Evolutionary conservation across 1,139 yeast species (phyloP).

Genomic region (Candida freyschussii): DNA sequence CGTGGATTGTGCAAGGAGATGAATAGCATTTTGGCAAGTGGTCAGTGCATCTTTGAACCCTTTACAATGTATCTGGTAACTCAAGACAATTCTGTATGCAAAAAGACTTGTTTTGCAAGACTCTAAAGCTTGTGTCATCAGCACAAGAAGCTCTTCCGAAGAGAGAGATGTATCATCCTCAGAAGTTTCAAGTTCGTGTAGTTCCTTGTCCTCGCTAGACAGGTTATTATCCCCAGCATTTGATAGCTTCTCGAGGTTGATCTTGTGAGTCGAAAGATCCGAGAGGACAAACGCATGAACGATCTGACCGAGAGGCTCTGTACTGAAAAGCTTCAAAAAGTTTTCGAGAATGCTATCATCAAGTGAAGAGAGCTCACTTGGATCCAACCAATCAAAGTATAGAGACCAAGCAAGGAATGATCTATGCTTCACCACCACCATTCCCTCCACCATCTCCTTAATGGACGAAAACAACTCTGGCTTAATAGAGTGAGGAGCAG

Average conservation of each 20-base stretch:
- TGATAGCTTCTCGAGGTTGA: slow-evolving; percentile 21
- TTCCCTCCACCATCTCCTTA: slow-evolving; percentile 58
- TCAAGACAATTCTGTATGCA: slow-evolving; percentile 61
- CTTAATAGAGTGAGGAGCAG: slow-evolving; percentile 42
- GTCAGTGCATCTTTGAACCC: slow-evolving; percentile 64
- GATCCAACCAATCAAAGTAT: slow-evolving; percentile 75
- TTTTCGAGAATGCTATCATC: slow-evolving; percentile 43
- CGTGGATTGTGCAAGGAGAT: slow-evolving; percentile 45
- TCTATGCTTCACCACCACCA: slow-evolving; percentile 62
- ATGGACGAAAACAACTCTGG: slow-evolving; percentile 39
- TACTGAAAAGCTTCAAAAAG: slow-evolving; percentile 54
- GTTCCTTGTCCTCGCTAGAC: slow-evolving; percentile 20
- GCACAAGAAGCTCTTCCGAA: slow-evolving; percentile 25
- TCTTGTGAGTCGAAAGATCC: slow-evolving; percentile 47
- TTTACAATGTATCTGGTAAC: slow-evolving; percentile 53
- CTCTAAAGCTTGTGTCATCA: slow-evolving; percentile 25
- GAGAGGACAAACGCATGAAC: slow-evolving; percentile 58
- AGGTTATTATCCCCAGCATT: slow-evolving; percentile 16
- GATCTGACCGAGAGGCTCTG: slow-evolving; percentile 59
- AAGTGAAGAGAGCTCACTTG: slow-evolving; percentile 42
- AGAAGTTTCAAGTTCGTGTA: slow-evolving; percentile 20
- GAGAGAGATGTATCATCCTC: slow-evolving; percentile 22
- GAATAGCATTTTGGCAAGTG: slow-evolving; percentile 58
- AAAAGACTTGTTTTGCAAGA: slow-evolving; percentile 44
- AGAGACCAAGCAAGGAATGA: slow-evolving; percentile 69